These are phyloP conservation scores for Neopestalotiopsis rosae DNA, from an alignment of 2,329 filamentous ascomycete species.

Conservation along the genomic window DNA sequence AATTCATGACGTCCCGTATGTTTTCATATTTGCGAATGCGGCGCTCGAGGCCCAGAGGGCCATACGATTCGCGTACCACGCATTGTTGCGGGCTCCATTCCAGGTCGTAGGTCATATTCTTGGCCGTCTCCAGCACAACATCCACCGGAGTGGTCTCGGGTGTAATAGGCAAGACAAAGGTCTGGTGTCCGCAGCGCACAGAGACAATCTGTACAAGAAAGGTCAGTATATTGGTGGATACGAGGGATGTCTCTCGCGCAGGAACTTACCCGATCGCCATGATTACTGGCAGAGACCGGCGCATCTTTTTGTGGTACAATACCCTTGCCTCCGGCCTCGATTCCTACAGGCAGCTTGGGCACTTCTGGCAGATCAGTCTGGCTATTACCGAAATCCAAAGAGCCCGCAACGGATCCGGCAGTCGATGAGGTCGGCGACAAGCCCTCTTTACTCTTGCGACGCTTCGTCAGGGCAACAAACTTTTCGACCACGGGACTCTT, in stretches of 20 bases:
- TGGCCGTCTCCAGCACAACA: conserved; percentile 71
- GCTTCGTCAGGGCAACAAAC: conserved; percentile 50
- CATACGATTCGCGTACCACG: conserved; percentile 80
- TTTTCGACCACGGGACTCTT: conserved; percentile 54
- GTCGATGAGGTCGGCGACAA: conserved; percentile 39
- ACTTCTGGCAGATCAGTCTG: conserved; percentile 25
- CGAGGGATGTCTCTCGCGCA: not conserved
- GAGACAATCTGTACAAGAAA: conserved; percentile 61
- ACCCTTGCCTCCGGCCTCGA: conserved; percentile 51
- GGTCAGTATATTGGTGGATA: conserved; percentile 27
- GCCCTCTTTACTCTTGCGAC: conserved; percentile 45
- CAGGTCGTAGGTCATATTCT: conserved; percentile 60
- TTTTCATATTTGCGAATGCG: conserved; percentile 85
- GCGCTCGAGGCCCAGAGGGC: conserved; percentile 77
- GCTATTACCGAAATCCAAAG: conserved; percentile 36
- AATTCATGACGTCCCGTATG: conserved; percentile 87
- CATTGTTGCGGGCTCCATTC: conserved; percentile 68
- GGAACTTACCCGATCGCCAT: conserved; percentile 72
- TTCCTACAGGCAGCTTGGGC: conserved; percentile 32
- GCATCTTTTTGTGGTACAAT: conserved; percentile 68
- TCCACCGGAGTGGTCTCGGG: conserved; percentile 77
- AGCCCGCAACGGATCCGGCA: conserved; percentile 31
- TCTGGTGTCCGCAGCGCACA: conserved; percentile 74
- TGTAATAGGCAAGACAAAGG: conserved; percentile 73
- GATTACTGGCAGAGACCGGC: conserved; percentile 80